Evolutionary conservation across 2,329 filamentous ascomycete genomes (phyloP).

Genomic region (Talaromyces verruculosus): DNA sequence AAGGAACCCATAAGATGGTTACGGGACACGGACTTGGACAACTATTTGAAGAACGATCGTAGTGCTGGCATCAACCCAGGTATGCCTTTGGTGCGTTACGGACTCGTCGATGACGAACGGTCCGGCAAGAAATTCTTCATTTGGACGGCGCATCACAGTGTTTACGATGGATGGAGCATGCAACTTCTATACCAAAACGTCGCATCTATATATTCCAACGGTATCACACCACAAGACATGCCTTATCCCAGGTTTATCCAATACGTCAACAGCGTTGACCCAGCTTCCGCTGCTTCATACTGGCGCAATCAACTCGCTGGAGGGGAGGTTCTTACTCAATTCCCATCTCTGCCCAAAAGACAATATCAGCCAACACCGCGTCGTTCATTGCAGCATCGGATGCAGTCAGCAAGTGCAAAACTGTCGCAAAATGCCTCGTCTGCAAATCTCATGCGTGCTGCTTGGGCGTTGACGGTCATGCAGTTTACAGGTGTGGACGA

Average conservation of each 20-base stretch:
- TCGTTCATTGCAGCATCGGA: neutral
- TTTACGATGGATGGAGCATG: slow-evolving; percentile 43
- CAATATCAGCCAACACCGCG: slow-evolving; percentile 42
- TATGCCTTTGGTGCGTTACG: slow-evolving; percentile 20
- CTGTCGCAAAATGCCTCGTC: neutral
- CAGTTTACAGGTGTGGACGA: slow-evolving; percentile 38
- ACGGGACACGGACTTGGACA: neutral
- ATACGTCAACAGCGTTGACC: neutral
- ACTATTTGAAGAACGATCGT: neutral
- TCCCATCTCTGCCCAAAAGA: slow-evolving; percentile 43
- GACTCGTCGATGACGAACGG: slow-evolving; percentile 1
- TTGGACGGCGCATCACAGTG: slow-evolving; percentile 44
- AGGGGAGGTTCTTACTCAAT: neutral
- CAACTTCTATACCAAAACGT: slow-evolving; percentile 15
- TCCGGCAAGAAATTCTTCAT: slow-evolving; percentile 31
- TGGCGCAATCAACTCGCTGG: neutral
- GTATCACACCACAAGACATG: neutral
- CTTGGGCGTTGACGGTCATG: slow-evolving; percentile 39
- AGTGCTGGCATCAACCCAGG: neutral
- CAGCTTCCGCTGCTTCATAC: neutral
- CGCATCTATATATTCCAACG: neutral
- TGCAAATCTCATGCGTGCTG: slow-evolving; percentile 29
- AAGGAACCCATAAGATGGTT: slow-evolving; percentile 6
- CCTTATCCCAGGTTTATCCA: neutral
- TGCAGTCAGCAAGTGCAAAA: neutral